phyloP scores from a whole-genome alignment of 2,329 filamentous ascomycete species.

The Xylaria sp. region DNA sequence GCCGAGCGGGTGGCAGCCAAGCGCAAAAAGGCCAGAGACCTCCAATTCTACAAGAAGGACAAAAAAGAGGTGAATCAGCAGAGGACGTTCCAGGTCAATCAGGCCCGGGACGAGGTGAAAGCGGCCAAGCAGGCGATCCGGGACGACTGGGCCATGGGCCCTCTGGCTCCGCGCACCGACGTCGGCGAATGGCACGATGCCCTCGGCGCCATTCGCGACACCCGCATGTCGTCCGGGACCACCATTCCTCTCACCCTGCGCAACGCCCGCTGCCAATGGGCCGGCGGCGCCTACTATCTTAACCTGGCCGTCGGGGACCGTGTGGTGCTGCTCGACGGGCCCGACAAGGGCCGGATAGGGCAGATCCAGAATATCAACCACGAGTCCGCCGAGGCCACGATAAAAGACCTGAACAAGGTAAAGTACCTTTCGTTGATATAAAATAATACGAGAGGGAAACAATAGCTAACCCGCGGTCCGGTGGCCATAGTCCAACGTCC shows the following conservation, averaged over 20 bases:
- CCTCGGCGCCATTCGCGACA: slow-evolving; percentile 67
- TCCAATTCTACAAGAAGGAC: slow-evolving; percentile 41
- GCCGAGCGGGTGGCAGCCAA: slow-evolving; percentile 53
- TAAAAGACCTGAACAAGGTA: slow-evolving; percentile 74
- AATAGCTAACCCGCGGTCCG: slow-evolving; percentile 27
- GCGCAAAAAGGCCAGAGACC: slow-evolving; percentile 48
- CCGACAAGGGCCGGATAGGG: slow-evolving; percentile 86
- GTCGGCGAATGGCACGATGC: slow-evolving; percentile 66
- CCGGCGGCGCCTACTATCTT: slow-evolving; percentile 66
- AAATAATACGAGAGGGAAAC: neutral
- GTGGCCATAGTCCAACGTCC: slow-evolving; percentile 52
- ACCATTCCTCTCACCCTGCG: slow-evolving; percentile 50
- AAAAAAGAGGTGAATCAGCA: slow-evolving; percentile 40
- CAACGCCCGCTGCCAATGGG: slow-evolving; percentile 60
- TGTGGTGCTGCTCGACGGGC: slow-evolving; percentile 82
- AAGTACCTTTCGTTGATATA: too few relatives aligned
- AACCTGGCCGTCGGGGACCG: slow-evolving; percentile 78
- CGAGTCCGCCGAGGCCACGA: slow-evolving; percentile 66
- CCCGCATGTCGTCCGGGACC: slow-evolving; percentile 57
- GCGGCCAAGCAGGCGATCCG: slow-evolving; percentile 67
- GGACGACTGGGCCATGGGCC: slow-evolving; percentile 83
- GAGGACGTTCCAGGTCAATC: slow-evolving; percentile 45
- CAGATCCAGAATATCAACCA: slow-evolving; percentile 68
- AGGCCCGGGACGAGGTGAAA: slow-evolving; percentile 52
- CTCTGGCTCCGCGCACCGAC: slow-evolving; percentile 81